Conservation (phyloP, 352 stramenopile genomes). For the Elongisporangium anandrum region DNA sequence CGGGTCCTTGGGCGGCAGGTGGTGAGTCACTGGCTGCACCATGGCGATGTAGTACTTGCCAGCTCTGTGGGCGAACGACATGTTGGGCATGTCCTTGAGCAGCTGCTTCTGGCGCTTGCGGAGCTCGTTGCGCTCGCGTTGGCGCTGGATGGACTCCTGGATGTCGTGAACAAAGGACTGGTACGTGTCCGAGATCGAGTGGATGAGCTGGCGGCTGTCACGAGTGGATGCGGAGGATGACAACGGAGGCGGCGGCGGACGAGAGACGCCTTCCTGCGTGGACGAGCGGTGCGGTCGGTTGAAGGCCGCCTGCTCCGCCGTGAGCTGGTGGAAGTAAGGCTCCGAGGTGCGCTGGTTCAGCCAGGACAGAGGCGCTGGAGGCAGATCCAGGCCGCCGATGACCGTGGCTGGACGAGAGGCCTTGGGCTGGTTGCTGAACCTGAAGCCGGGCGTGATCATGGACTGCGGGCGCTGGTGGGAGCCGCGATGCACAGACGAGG, state of each 20-base stretch:
- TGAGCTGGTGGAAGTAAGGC: background rate
- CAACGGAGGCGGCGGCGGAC: too few relatives aligned
- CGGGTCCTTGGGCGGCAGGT: constrained; percentile 3
- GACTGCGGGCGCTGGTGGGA: constrained; percentile 20
- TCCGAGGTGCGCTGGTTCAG: background rate
- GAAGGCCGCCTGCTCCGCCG: background rate
- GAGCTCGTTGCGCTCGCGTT: constrained; percentile 46
- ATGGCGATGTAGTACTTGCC: constrained; percentile 63
- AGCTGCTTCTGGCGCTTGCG: constrained; percentile 41
- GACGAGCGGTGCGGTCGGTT: background rate
- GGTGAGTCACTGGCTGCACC: constrained; percentile 34
- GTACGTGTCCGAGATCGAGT: constrained; percentile 40
- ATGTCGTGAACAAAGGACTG: constrained; percentile 34
- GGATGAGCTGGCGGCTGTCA: constrained; percentile 12
- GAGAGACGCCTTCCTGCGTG: background rate
- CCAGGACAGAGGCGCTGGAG: background rate
- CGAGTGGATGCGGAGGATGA: background rate
- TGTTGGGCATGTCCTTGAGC: constrained; percentile 72
- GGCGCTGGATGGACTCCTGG: constrained; percentile 31
- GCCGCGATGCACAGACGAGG: constrained; percentile 24
- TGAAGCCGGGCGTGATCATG: constrained; percentile 1
- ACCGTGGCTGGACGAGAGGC: background rate
- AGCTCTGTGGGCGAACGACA: constrained; percentile 54
- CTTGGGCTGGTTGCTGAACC: background rate
- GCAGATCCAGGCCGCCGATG: background rate